Percentiles rank a stretch among this genome's conserved stretches.
Conservation (phyloP, 2,329 filamentous ascomycete genomes). For the Pestalotiopsis sp. region DNA sequence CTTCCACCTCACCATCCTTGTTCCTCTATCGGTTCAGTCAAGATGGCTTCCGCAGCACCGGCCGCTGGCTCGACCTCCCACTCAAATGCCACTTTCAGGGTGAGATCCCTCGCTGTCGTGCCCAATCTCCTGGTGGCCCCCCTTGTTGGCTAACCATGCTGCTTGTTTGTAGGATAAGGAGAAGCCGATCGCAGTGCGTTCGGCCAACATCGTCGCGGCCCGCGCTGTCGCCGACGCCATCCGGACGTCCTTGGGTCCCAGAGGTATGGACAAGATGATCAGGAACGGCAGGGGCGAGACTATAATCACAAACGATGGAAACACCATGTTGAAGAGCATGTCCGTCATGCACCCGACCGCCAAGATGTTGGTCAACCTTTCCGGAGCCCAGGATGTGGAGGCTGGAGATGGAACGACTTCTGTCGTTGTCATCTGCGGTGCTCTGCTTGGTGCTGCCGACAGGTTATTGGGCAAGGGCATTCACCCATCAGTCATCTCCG, state of each 20-base stretch:
- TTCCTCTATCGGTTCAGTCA: conserved; percentile 5
- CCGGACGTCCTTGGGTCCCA: conserved; percentile 90
- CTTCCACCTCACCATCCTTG: conserved; percentile 6
- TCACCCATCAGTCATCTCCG: conserved; percentile 96
- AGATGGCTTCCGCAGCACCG: conserved; percentile 50
- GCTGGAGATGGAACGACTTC: conserved; percentile 98
- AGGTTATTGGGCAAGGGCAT: conserved; percentile 89
- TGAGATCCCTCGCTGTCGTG: conserved; percentile 35
- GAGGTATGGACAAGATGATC: conserved; percentile 99
- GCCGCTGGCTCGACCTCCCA: conserved; percentile 39
- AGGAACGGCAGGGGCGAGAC: conserved; percentile 95
- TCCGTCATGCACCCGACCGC: conserved; percentile 99
- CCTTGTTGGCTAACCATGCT: conserved; percentile 8
- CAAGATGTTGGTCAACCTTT: conserved; percentile 98
- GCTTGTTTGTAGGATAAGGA: conserved; percentile 72
- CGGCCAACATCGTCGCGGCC: conserved; percentile 95
- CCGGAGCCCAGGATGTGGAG: conserved; percentile 96
- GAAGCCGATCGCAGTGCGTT: conserved; percentile 96
- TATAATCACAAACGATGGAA: conserved; percentile 99
- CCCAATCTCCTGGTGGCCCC: background rate
- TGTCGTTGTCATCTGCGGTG: conserved; percentile 96
- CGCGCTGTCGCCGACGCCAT: conserved; percentile 98
- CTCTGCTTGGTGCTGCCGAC: conserved; percentile 91
- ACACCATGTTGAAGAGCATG: conserved; percentile 99
- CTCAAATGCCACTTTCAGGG: conserved; percentile 60